Evolutionary conservation across 495 filamentous ascomycete genomes (phyloP), one percentile per base, ranked within the genome.

Genomic region (Niebla homalea): DNA sequence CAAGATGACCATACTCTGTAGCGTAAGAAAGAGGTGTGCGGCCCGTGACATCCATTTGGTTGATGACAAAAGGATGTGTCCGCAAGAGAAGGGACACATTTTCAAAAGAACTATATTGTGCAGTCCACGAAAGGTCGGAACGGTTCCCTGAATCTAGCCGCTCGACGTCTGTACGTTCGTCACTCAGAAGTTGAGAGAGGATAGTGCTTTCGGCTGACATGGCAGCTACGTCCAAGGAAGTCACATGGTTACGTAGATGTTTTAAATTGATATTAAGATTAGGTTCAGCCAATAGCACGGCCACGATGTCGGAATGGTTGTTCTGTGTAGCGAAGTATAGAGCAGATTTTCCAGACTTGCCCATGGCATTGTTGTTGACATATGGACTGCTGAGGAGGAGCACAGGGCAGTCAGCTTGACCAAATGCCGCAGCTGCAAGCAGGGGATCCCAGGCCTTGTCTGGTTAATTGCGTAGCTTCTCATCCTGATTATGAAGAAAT

Each of bases 21-120:
- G 61, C 61, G 26, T 51, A 44, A 0, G 59, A 61, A 1, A 63
- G 57, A 11, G 61, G 50, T 2, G 56, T 63, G 2, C 59, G 46
- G 15, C 56, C 59, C 4, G 35, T 18, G 3, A 8, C 37, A 10
- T 45, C 46, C 4, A 35, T 36, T 22, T 48, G 1, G 23, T 46
- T 23, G 25, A 46, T 29, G 18, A 8, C 18, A 23, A 4, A 10
- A 16, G 15, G 20, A 20, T 8, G 19, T 20, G 18, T 18, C n/a
- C 16, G 19, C 25, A 46, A 1, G 23, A 46, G 7, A 11, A 22
- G 43, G 1, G 20, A 32, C 12, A 32, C 11, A 0, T 11, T 16
- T 18, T 46, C 23, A 8, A 1, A 10, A 1, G 4, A 19, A 10
- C 43, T 19, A 8, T 22, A 29, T 29, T 46, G 15, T 1, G 43